phyloP scores from a whole-genome alignment of 2,329 filamentous ascomycete genomes.

The Colletotrichum salicis region DNA sequence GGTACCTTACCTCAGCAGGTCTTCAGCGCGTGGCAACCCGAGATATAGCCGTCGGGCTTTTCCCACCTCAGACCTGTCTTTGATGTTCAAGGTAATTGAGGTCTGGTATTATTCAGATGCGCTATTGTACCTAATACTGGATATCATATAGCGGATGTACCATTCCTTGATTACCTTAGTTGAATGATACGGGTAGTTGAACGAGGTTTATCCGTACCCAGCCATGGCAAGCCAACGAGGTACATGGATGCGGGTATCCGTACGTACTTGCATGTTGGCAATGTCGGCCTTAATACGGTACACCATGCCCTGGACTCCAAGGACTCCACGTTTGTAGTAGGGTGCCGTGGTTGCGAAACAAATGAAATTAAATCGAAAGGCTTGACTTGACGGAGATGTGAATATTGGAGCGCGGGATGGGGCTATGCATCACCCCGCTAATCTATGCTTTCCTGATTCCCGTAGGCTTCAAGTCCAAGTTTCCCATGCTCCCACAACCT shows the following conservation, averaged over 20 bases:
- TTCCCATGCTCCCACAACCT: background rate
- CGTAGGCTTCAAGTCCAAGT: background rate
- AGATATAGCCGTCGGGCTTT: background rate
- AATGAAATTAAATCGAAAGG: conserved; percentile 2
- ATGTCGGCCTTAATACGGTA: background rate
- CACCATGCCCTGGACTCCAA: background rate
- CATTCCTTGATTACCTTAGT: background rate
- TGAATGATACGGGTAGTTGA: background rate
- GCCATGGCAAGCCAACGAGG: too few species aligned
- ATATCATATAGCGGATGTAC: background rate
- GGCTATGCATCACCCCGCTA: background rate
- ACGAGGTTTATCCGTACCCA: too few species aligned
- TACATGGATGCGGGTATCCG: background rate
- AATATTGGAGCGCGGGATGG: background rate
- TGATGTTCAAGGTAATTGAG: too few species aligned
- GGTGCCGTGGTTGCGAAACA: background rate
- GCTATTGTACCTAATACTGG: too few species aligned
- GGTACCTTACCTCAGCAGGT: background rate
- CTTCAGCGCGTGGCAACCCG: background rate
- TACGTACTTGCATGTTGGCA: background rate
- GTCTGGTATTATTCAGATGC: too few species aligned
- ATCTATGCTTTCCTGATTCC: background rate
- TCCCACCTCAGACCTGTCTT: too few species aligned
- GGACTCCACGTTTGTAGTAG: background rate
- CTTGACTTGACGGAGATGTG: conserved; percentile 10